Evolutionary conservation across 2,329 filamentous ascomycete species (phyloP).

Genomic region (Trichoderma gracile): DNA sequence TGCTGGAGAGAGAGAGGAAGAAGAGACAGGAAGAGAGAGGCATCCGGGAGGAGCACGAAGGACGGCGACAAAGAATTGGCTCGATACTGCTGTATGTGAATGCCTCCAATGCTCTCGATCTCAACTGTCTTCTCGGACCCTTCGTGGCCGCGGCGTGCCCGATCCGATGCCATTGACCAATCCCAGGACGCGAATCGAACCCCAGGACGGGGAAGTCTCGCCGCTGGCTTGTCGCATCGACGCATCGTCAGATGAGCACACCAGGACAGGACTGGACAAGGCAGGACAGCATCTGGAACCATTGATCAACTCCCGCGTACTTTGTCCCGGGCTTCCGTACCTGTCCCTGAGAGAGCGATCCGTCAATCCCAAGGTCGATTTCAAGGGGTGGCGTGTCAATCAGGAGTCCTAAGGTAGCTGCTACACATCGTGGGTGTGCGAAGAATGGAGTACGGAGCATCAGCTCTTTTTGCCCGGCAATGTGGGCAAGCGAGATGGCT

Average conservation of each 20-base stretch:
- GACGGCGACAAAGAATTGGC: background rate
- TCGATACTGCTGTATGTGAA: too few species aligned
- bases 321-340: background rate
- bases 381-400: conserved; percentile 21
- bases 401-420: conserved; percentile 15
- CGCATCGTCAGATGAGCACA: conserved; percentile 20
- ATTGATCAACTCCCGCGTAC: background rate
- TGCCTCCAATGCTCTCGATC: background rate
- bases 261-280: background rate
- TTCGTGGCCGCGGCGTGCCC: conserved; percentile 2
- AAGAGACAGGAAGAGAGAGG: background rate
- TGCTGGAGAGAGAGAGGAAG: too few species aligned
- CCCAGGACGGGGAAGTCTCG: conserved; percentile 10
- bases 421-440: too few species aligned
- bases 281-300: too few species aligned
- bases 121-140: background rate
- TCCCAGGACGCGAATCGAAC: conserved; percentile 3
- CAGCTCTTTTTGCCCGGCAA: conserved; percentile 3
- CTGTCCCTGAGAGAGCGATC: background rate
- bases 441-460: background rate
- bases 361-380: background rate
- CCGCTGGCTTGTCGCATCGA: conserved; percentile 16
- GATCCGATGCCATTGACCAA: conserved; percentile 17
- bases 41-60: background rate
- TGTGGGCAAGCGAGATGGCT: conserved; percentile 21